Evolutionary conservation across 805 yeast species (phyloP).

Genomic region (Schizosaccharomyces japonicus): DNA sequence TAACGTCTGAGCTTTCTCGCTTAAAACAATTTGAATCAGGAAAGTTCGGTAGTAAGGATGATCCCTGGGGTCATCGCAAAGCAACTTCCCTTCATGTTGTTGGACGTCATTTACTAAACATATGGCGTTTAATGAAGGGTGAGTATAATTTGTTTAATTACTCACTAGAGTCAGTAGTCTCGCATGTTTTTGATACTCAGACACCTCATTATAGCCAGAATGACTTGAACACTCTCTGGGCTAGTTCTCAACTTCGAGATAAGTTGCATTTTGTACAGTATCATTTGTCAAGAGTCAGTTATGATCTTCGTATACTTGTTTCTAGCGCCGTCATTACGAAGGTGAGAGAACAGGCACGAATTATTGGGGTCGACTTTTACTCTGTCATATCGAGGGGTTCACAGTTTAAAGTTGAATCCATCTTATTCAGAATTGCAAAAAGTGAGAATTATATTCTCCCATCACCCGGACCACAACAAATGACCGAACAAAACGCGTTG

Average conservation of each 20-base stretch:
- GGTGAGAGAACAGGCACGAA: constrained; percentile 57
- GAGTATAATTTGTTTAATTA: constrained; percentile 44
- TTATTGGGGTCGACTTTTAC: constrained; percentile 72
- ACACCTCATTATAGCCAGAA: constrained; percentile 36
- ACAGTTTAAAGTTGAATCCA: constrained; percentile 79
- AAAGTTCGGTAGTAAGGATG: constrained; percentile 24
- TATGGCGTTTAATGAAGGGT: constrained; percentile 54
- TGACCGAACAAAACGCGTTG: constrained; percentile 59
- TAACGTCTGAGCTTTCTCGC: constrained; percentile 39
- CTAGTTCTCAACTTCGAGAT: constrained; percentile 10
- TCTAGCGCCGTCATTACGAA: constrained; percentile 42
- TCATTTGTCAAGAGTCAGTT: constrained; percentile 23
- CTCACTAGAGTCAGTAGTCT: constrained; percentile 53
- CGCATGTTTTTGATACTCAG: constrained; percentile 38
- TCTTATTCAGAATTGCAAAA: constrained; percentile 50
- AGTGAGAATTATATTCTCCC: constrained; percentile 46
- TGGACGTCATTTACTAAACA: constrained; percentile 65
- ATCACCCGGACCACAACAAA: constrained; percentile 63
- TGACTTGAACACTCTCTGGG: constrained; percentile 28
- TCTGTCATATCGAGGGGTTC: constrained; percentile 81
- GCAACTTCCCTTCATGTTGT: constrained; percentile 43
- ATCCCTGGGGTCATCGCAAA: constrained; percentile 62
- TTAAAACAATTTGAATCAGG: constrained; percentile 15
- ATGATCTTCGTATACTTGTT: constrained; percentile 26
- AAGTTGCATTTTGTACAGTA: constrained; percentile 23